phyloP scores from a whole-genome alignment of 345 rosid species.

The Garcia nutans region DNA sequence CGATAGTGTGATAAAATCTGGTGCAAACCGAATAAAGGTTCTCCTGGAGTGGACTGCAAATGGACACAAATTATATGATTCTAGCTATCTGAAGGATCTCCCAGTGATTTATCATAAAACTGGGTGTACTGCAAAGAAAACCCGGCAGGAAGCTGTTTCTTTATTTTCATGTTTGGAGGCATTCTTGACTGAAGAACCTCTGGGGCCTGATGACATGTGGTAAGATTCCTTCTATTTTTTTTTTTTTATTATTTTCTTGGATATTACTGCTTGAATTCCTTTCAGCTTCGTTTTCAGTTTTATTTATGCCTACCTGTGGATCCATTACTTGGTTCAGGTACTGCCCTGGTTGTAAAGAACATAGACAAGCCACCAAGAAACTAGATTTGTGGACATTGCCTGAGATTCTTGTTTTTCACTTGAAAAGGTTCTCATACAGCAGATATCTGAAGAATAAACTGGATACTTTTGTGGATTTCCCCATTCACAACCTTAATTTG shows the following conservation, averaged over 20 bases:
- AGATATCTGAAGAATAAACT: constrained; percentile 79
- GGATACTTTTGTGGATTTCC: constrained; percentile 79
- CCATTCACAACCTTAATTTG: constrained; percentile 71
- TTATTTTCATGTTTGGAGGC: constrained; percentile 95
- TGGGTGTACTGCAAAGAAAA: constrained; percentile 61
- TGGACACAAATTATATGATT: constrained; percentile 60
- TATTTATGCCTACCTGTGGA: neutral
- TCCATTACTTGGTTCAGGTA: constrained; percentile 51
- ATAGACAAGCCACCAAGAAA: constrained; percentile 88
- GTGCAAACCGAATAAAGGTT: constrained; percentile 44
- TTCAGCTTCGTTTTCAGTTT: neutral
- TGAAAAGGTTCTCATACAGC: constrained; percentile 86
- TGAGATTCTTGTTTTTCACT: constrained; percentile 81
- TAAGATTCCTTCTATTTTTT: constrained; percentile 10
- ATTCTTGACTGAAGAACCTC: constrained; percentile 88
- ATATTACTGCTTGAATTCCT: neutral
- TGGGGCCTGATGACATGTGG: constrained; percentile 98
- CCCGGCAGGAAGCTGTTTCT: constrained; percentile 73
- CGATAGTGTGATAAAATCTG: constrained; percentile 50
- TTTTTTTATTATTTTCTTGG: neutral
- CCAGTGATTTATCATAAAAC: constrained; percentile 68
- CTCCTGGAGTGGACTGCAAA: constrained; percentile 69
- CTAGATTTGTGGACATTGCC: constrained; percentile 92
- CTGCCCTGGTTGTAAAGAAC: constrained; percentile 86
- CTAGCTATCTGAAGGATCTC: constrained; percentile 66